Percentiles rank a stretch among this genome's conserved stretches.
Conservation (phyloP, 2,329 filamentous ascomycete species). For the Colletotrichum coccodes region DNA sequence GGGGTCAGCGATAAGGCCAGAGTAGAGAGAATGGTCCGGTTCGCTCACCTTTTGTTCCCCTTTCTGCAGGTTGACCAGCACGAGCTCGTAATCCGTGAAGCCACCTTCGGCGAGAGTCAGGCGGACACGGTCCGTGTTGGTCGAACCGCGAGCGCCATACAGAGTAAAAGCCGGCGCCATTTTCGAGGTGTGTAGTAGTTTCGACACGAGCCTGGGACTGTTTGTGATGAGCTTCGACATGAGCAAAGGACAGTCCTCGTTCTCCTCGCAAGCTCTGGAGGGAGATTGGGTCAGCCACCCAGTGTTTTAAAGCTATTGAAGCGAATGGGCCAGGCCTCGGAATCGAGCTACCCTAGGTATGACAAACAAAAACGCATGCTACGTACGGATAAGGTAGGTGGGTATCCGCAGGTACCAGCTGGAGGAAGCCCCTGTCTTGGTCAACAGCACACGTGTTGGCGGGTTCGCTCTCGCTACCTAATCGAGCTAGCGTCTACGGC, state of each 20-base stretch:
- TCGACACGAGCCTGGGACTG: slow-evolving; percentile 38
- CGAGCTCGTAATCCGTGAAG: slow-evolving; percentile 53
- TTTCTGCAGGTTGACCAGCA: slow-evolving; percentile 48
- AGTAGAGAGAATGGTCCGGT: slow-evolving; percentile 22
- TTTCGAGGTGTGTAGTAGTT: slow-evolving; percentile 42
- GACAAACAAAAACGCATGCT: not conserved
- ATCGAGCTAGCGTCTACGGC: slow-evolving; percentile 39
- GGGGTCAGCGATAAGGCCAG: slow-evolving; percentile 37
- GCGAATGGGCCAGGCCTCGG: not conserved
- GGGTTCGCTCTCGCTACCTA: slow-evolving; percentile 43
- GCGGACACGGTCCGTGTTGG: slow-evolving; percentile 54
- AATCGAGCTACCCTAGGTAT: not conserved
- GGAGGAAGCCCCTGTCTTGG: too few species aligned
- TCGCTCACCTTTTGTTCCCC: slow-evolving; percentile 52
- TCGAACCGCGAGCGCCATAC: slow-evolving; percentile 51
- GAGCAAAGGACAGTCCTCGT: too few species aligned
- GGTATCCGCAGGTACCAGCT: too few species aligned
- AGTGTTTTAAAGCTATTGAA: not conserved
- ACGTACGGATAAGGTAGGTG: too few species aligned
- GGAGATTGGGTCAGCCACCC: slow-evolving; percentile 14
- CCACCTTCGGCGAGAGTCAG: slow-evolving; percentile 54
- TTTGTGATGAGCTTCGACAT: slow-evolving; percentile 43
- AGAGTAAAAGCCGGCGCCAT: slow-evolving; percentile 53
- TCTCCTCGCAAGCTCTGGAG: too few species aligned
- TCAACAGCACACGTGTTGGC: too few species aligned